Evolutionary conservation across 257 asterid genomes (phyloP).

Genomic region (Gynochthodes officinalis): DNA sequence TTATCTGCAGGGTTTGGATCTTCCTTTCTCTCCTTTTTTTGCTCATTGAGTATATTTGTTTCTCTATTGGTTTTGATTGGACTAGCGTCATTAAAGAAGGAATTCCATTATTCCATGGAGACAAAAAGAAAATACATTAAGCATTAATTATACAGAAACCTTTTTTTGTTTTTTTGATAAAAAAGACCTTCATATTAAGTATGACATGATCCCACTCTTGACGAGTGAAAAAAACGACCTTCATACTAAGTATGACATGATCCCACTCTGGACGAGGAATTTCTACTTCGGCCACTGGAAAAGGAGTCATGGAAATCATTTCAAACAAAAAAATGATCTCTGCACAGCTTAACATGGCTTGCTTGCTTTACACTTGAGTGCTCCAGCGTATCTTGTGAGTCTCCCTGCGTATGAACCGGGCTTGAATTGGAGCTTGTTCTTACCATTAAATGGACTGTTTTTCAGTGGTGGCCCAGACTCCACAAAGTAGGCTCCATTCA

Average conservation of each 20-base stretch:
- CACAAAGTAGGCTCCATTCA: conserved; percentile 62
- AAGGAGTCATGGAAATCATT: not conserved
- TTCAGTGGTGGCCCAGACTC: conserved; percentile 52
- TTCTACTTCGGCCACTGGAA: not conserved
- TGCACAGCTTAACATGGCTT: conserved; percentile 16
- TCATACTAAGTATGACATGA: not conserved
- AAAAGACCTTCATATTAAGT: no score
- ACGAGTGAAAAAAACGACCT: no score
- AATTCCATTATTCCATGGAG: no score
- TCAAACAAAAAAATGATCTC: not conserved
- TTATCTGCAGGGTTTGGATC: no score
- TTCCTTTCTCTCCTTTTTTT: no score
- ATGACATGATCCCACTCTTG: not conserved
- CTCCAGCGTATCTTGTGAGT: conserved; percentile 65
- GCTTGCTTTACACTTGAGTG: conserved; percentile 47
- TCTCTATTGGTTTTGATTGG: no score
- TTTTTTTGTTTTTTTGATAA: no score
- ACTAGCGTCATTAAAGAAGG: no score
- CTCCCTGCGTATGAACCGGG: conserved; percentile 63
- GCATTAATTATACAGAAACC: no score
- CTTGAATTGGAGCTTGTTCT: conserved; percentile 33
- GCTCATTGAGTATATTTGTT: no score
- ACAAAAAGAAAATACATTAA: no score
- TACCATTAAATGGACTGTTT: conserved; percentile 21
- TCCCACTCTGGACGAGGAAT: no score